Base-by-base conservation (phyloP, 148 eudicot species). In the Dianthus caryophyllus region DNA sequence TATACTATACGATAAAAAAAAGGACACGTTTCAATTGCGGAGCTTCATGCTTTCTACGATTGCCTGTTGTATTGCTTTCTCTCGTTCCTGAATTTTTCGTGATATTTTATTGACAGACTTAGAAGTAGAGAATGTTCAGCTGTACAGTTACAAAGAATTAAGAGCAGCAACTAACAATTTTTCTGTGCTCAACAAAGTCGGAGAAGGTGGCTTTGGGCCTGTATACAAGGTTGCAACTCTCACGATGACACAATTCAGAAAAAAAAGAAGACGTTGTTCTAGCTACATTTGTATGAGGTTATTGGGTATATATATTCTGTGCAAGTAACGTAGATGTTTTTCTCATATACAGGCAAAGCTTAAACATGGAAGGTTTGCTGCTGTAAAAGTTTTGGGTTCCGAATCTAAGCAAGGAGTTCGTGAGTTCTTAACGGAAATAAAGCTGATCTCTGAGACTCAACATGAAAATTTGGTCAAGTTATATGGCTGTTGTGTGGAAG, bases 191-290 rank as follows among this genome's bases (percentile, higher is more conserved):
- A 75, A 83, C 33, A 83, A 83, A 68, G 78, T 83, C 20, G 87
- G 87, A 66, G 82, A 83, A 74, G 87, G 87, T 69, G 87, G 87
- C 30, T 83, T 80, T 52, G 87, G 87, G 52, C 73, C 84, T 25
- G 84, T 83, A 13, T 83, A 77, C 65, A 80, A 72, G 87, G 86
- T 83, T 65, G 67, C 9, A 44, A 68, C 20, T 21, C 57, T 51
- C 1, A 4, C 44, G 49, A 21, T 70, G 49, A 51, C 47, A 16
- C 61, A 15, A 21, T 29, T 26, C 16, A 33, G 36, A 33, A 38
- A 44, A 39, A 41, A 8, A 30, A 60, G 5, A 24, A n/a, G n/a
- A n/a, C n/a, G n/a, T n/a, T 55, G 38, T 53, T 48, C 55, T 57
- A 2, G 30, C 20, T 64, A 59, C 15, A n/a, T n/a, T n/a, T n/a